These are phyloP conservation scores for Rauvolfia tetraphylla DNA, from an alignment of 257 asterid genomes.

Conservation along the genomic window DNA sequence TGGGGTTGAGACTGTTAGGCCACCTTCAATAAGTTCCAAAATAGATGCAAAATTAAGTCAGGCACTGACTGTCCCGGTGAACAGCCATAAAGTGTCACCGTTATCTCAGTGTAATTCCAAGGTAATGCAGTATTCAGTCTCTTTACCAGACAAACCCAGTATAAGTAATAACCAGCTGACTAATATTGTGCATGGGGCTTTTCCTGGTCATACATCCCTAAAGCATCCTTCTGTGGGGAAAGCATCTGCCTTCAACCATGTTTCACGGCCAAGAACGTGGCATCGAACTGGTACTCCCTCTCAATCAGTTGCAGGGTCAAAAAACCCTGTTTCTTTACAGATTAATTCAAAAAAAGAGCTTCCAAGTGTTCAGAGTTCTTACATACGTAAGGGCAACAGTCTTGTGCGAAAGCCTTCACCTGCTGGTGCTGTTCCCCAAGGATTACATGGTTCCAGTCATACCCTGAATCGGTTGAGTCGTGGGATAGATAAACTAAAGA, in stretches of 20 bases:
- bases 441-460: conserved; percentile 40
- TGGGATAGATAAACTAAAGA: conserved; percentile 29
- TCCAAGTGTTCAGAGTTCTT: conserved; percentile 38
- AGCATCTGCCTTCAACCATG: conserved; percentile 33
- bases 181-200: conserved; percentile 35
- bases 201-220: conserved; percentile 34
- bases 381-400: conserved; percentile 80
- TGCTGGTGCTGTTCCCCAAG: conserved; percentile 35
- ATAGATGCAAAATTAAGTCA: conserved; percentile 23
- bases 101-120: conserved; percentile 28
- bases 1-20: conserved; percentile 28
- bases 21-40: conserved; percentile 23
- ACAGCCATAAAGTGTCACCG: conserved; percentile 21
- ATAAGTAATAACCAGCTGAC: conserved; percentile 35
- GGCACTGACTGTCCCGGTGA: not conserved
- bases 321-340: conserved; percentile 30
- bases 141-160: conserved; percentile 34
- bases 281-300: conserved; percentile 46
- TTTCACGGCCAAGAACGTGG: conserved; percentile 78
- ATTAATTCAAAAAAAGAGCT: conserved; percentile 29
- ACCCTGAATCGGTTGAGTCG: conserved; percentile 30
- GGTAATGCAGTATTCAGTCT: conserved; percentile 29
- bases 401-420: conserved; percentile 63
- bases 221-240: conserved; percentile 34
- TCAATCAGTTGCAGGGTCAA: conserved; percentile 36